Percentiles rank a stretch among this genome's conserved stretches.
Evolutionary conservation across 176 grass and related monocot genomes (phyloP).

Genomic region (Juncus effusus): DNA sequence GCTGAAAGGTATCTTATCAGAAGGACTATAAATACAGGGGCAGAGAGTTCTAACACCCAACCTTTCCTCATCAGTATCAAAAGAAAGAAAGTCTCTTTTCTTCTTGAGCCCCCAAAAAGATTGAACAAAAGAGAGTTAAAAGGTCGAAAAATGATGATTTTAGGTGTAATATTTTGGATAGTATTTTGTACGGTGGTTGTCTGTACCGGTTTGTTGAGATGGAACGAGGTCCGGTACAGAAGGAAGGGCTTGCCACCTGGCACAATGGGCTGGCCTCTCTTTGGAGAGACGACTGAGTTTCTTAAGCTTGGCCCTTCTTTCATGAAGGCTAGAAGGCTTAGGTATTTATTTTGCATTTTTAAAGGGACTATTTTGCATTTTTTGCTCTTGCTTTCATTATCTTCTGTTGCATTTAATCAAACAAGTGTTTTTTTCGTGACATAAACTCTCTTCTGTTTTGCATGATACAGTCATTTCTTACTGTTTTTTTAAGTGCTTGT

Average conservation of each 20-base stretch:
- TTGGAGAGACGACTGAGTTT: conserved; percentile 94
- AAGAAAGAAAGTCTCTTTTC: background rate
- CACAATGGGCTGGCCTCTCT: conserved; percentile 94
- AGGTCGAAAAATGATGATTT: conserved; percentile 19
- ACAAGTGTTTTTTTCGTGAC: too few species aligned
- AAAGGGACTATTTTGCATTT: too few species aligned
- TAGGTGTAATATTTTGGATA: conserved; percentile 20
- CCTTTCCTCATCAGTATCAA: conserved; percentile 5
- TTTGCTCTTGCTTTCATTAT: background rate
- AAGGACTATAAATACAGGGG: conserved; percentile 19
- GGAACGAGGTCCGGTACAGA: conserved; percentile 82
- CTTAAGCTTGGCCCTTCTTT: conserved; percentile 71
- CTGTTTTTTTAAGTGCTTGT: too few species aligned
- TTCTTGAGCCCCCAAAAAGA: background rate
- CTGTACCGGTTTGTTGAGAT: conserved; percentile 68
- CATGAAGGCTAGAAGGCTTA: conserved; percentile 77
- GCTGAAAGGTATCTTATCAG: background rate
- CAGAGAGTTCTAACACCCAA: conserved; percentile 15
- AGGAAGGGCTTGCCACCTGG: conserved; percentile 61
- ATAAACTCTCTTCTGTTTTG: too few species aligned
- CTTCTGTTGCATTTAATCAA: too few species aligned
- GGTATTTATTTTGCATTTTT: conserved; percentile 23
- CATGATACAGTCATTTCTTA: too few species aligned
- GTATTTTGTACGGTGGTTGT: conserved; percentile 22
- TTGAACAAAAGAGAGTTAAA: conserved; percentile 6